Percentiles rank a stretch among this genome's conserved stretches.
Evolutionary conservation across 202 grass and related monocot species (phyloP).

Genomic region (Schoenoplectus tabernaemontani): DNA sequence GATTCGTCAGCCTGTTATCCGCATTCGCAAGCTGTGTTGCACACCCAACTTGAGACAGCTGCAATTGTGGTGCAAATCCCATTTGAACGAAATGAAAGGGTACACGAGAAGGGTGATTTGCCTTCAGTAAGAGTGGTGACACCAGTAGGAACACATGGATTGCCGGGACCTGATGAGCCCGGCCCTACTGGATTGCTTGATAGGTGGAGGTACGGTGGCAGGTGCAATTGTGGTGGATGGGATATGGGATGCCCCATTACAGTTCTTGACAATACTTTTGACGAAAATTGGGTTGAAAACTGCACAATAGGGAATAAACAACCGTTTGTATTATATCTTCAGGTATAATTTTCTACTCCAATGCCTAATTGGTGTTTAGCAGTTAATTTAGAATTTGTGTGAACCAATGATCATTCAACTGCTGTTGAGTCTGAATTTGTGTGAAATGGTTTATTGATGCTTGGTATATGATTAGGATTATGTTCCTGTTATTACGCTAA

Average conservation of each 20-base stretch:
- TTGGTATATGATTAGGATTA: neutral
- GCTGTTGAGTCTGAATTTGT: neutral
- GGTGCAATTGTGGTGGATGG: conserved; percentile 90
- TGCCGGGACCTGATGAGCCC: conserved; percentile 52
- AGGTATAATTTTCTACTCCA: conserved; percentile 44
- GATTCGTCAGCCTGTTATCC: conserved; percentile 52
- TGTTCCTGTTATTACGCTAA: neutral
- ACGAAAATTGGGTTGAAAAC: conserved; percentile 40
- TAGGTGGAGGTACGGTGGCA: conserved; percentile 67
- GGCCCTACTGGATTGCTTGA: conserved; percentile 71
- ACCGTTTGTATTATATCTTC: conserved; percentile 53
- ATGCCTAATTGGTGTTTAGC: neutral
- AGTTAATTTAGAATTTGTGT: neutral
- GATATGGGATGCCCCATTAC: conserved; percentile 92
- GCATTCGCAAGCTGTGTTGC: conserved; percentile 63
- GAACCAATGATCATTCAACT: neutral
- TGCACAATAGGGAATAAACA: conserved; percentile 43
- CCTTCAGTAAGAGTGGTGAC: conserved; percentile 41
- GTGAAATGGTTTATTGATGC: neutral
- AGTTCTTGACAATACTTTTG: conserved; percentile 52
- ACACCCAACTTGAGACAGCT: conserved; percentile 75
- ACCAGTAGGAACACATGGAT: conserved; percentile 60
- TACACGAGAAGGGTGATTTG: neutral
- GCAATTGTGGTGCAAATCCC: conserved; percentile 62
- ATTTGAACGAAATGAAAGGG: conserved; percentile 48